Evolutionary conservation across 2,329 filamentous ascomycete species (phyloP).

Genomic region (Fusarium metavorans): DNA sequence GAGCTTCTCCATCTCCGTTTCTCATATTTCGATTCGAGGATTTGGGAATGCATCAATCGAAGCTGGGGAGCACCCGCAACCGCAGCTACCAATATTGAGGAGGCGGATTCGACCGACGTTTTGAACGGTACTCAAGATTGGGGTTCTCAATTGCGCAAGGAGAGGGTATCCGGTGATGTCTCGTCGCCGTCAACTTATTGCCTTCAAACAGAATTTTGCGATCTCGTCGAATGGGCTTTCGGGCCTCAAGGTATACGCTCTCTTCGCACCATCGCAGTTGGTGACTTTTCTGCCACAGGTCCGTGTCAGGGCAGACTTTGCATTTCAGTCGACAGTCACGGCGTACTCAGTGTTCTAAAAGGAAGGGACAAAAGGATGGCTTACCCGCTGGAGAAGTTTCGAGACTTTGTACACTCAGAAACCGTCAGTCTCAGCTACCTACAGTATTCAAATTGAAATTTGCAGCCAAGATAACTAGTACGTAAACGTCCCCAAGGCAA

Average conservation of each 20-base stretch:
- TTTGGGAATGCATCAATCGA: not conserved
- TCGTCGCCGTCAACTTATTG: not conserved
- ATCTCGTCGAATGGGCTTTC: not conserved
- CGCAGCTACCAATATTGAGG: not conserved
- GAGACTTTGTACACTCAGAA: not conserved
- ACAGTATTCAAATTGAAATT: not conserved
- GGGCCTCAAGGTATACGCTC: not conserved
- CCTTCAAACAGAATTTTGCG: not conserved
- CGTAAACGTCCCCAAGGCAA: not conserved
- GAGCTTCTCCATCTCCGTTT: not conserved
- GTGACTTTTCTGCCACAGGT: not conserved
- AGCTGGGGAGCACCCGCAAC: not conserved
- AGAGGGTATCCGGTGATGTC: not conserved
- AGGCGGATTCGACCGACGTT: not conserved
- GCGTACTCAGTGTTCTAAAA: not conserved
- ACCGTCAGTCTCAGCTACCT: not conserved
- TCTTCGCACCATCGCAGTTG: not conserved
- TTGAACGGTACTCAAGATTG: not conserved
- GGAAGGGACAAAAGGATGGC: not conserved
- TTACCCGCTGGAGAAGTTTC: not conserved
- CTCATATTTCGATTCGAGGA: not conserved
- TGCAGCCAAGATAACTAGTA: not conserved
- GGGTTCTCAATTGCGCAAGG: not conserved
- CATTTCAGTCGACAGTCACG: not conserved
- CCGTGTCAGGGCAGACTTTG: not conserved